Percentiles rank a stretch among this genome's conserved stretches.
These are phyloP conservation scores for Typha latifolia DNA, from an alignment of 176 grass and related monocot species.

Conservation along the genomic window DNA sequence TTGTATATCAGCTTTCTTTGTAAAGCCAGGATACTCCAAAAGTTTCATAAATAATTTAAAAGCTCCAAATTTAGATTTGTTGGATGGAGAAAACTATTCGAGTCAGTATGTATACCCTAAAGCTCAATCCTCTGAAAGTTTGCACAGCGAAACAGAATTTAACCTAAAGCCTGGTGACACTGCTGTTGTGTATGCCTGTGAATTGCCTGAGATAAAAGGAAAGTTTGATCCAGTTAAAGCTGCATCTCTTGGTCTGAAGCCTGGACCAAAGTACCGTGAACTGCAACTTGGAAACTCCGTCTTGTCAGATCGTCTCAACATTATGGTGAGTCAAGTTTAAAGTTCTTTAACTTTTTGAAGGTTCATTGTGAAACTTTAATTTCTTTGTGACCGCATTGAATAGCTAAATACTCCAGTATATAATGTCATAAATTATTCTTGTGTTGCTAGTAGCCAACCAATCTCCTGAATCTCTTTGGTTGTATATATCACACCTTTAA, in stretches of 20 bases:
- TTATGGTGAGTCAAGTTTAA: slow-evolving; percentile 40
- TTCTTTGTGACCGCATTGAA: background rate
- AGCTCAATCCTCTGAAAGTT: background rate
- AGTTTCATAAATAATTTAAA: background rate
- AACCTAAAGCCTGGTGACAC: slow-evolving; percentile 66
- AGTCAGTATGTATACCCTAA: background rate
- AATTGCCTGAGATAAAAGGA: slow-evolving; percentile 87
- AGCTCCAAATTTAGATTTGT: background rate
- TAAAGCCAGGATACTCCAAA: slow-evolving; percentile 43
- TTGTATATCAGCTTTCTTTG: slow-evolving; percentile 72
- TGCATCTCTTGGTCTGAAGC: slow-evolving; percentile 50
- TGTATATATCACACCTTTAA: too few species aligned
- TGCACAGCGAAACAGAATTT: slow-evolving; percentile 17
- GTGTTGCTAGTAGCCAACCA: too few species aligned
- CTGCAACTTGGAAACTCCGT: slow-evolving; percentile 93
- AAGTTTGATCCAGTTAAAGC: slow-evolving; percentile 94
- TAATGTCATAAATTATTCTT: background rate
- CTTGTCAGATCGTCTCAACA: slow-evolving; percentile 48
- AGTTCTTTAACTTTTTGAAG: background rate
- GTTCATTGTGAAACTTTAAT: slow-evolving; percentile 7
- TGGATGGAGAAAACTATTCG: background rate
- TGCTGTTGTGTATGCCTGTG: slow-evolving; percentile 84
- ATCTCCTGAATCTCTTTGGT: too few species aligned
- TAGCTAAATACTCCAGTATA: background rate
- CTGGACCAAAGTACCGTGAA: slow-evolving; percentile 78